Evolutionary conservation across 2,329 filamentous ascomycete genomes (phyloP).

Genomic region (Phoma sp.): DNA sequence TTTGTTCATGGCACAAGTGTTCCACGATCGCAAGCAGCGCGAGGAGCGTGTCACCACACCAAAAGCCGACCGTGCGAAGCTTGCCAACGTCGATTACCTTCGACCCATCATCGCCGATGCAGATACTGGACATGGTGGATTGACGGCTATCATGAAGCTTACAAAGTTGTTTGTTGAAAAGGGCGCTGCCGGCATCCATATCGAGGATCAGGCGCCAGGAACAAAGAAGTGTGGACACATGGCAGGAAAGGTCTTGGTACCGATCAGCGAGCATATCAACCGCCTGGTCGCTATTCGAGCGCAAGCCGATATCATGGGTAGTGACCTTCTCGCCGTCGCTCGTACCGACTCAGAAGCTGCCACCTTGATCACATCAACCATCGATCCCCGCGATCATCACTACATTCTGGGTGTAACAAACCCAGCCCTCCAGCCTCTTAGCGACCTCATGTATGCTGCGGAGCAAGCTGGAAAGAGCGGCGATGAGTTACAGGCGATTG

Average conservation of each 20-base stretch:
- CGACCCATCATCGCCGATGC: slow-evolving; percentile 96
- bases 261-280: slow-evolving; percentile 98
- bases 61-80: slow-evolving; percentile 72
- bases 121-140: slow-evolving; percentile 93
- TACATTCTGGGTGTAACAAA: slow-evolving; percentile 94
- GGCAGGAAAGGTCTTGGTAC: slow-evolving; percentile 97
- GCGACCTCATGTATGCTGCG: slow-evolving; percentile 88
- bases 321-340: slow-evolving; percentile 87
- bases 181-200: slow-evolving; percentile 96
- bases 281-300: slow-evolving; percentile 94
- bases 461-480: slow-evolving; percentile 83
- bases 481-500: slow-evolving; percentile 82
- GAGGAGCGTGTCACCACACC: slow-evolving; percentile 86
- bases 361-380: slow-evolving; percentile 94
- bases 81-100: slow-evolving; percentile 89
- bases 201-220: slow-evolving; percentile 96
- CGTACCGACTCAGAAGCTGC: slow-evolving; percentile 97
- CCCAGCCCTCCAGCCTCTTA: slow-evolving; percentile 79
- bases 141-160: slow-evolving; percentile 99
- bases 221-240: slow-evolving; percentile 99
- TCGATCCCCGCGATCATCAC: slow-evolving; percentile 91
- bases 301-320: slow-evolving; percentile 98
- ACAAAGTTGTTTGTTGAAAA: slow-evolving; percentile 98
- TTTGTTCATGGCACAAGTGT: slow-evolving; percentile 97
- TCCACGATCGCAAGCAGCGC: slow-evolving; percentile 99